Conservation (phyloP, 768 basidiomycete species). For the Tricholomella constricta region DNA sequence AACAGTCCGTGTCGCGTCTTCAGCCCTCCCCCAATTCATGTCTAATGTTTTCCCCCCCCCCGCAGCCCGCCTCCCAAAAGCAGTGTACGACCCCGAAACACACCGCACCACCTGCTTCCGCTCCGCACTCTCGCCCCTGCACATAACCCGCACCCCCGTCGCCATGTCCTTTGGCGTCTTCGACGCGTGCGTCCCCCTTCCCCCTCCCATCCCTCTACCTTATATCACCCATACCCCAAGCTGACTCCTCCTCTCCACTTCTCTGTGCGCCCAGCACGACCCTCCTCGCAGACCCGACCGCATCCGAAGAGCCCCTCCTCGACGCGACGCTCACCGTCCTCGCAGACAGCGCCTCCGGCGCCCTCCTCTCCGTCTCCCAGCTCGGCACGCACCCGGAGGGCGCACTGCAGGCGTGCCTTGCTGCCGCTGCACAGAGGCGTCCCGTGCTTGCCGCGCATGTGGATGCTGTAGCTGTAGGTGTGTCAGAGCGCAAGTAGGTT, state of each 20-base stretch:
- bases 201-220: neutral
- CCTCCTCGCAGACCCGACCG: conserved; percentile 79
- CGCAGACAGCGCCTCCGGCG: conserved; percentile 47
- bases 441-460: conserved; percentile 17
- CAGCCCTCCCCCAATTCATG: neutral
- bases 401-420: conserved; percentile 26
- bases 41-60: neutral
- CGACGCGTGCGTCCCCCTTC: conserved; percentile 58
- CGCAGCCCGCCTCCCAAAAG: conserved; percentile 70
- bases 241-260: conserved; percentile 1
- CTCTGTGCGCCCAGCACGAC: neutral
- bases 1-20: conserved; percentile 61
- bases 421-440: conserved; percentile 23
- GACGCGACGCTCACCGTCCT: conserved; percentile 70
- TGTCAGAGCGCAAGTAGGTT: too few relatives aligned
- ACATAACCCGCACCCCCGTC: conserved; percentile 46
- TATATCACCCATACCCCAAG: neutral
- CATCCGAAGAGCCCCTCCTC: conserved; percentile 89
- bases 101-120: conserved; percentile 65
- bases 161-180: conserved; percentile 80
- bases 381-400: conserved; percentile 42
- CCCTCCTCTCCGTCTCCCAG: conserved; percentile 55
- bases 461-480: too few relatives aligned
- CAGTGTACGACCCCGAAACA: conserved; percentile 69
- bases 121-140: conserved; percentile 44